Evolutionary conservation across 148 eudicot species (phyloP).

Genomic region (Hydrangea macrophylla): DNA sequence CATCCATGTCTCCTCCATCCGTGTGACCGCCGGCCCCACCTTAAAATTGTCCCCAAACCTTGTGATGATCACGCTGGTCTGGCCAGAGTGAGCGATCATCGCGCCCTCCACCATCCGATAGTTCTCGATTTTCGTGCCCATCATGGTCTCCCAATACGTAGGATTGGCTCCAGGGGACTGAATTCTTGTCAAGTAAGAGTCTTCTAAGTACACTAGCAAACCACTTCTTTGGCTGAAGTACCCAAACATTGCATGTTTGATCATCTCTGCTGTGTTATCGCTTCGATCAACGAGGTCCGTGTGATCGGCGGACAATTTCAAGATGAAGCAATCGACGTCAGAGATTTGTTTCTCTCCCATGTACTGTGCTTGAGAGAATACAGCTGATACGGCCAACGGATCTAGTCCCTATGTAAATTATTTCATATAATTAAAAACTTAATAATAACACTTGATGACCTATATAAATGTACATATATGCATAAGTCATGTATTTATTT

Average conservation of each 20-base stretch:
- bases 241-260: slow-evolving; percentile 82
- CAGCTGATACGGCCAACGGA: slow-evolving; percentile 69
- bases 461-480: no score
- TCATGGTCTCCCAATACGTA: slow-evolving; percentile 90
- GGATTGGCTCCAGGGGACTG: slow-evolving; percentile 77
- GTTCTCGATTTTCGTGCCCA: slow-evolving; percentile 81
- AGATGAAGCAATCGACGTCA: slow-evolving; percentile 67
- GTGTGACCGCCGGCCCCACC: slow-evolving; percentile 52
- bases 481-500: no score
- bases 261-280: slow-evolving; percentile 86
- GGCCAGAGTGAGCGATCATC: slow-evolving; percentile 86
- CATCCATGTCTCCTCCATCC: slow-evolving; percentile 86
- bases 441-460: background rate
- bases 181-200: slow-evolving; percentile 83
- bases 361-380: slow-evolving; percentile 80
- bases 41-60: slow-evolving; percentile 71
- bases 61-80: slow-evolving; percentile 59
- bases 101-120: slow-evolving; percentile 75
- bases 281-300: slow-evolving; percentile 69
- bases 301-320: slow-evolving; percentile 70
- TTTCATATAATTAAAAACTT: background rate
- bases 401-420: slow-evolving; percentile 55
- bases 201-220: slow-evolving; percentile 70
- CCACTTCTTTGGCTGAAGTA: slow-evolving; percentile 95
- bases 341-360: slow-evolving; percentile 77